phyloP scores from a whole-genome alignment of 495 filamentous ascomycete species.

The Ascobolus immersus region DNA sequence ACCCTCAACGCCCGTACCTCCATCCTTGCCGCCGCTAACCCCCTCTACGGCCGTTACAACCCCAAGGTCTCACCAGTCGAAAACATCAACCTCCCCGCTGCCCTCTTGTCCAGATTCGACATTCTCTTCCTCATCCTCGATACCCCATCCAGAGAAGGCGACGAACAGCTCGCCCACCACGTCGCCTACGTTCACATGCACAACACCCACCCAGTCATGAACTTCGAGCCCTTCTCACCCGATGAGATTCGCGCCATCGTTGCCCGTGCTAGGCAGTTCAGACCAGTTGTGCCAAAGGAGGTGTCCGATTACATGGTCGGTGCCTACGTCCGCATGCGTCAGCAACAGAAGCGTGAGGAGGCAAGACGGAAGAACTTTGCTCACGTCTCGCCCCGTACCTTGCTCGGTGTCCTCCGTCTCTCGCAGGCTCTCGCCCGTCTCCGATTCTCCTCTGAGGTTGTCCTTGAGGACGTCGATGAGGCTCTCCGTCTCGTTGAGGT shows the following conservation, averaged over 20 bases:
- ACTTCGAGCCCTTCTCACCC: constrained; percentile 36
- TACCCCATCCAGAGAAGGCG: constrained; percentile 60
- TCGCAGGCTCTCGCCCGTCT: constrained; percentile 88
- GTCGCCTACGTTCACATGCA: constrained; percentile 97
- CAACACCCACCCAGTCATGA: constrained; percentile 64
- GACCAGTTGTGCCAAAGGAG: constrained; percentile 54
- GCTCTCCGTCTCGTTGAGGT: constrained; percentile 74
- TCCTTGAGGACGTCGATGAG: constrained; percentile 85
- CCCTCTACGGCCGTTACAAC: constrained; percentile 93
- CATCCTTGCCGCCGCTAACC: constrained; percentile 93
- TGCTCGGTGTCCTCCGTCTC: constrained; percentile 75
- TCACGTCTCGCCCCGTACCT: constrained; percentile 74
- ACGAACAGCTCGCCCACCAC: constrained; percentile 84
- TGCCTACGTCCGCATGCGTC: constrained; percentile 78
- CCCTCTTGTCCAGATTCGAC: constrained; percentile 88
- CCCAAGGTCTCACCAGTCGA: constrained; percentile 87
- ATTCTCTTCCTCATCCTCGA: constrained; percentile 90
- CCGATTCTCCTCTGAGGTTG: constrained; percentile 57
- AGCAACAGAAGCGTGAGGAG: constrained; percentile 71
- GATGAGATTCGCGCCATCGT: constrained; percentile 88
- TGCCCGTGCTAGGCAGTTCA: constrained; percentile 67
- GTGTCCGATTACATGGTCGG: constrained; percentile 91
- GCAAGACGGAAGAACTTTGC: constrained; percentile 69
- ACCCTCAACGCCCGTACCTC: constrained; percentile 89
- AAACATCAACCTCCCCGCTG: constrained; percentile 94